A percentile compares a stretch with the other conserved stretches of the same genome.
Evolutionary conservation across 2,329 filamentous ascomycete species (phyloP).

Genomic region (Cercospora citrullina): DNA sequence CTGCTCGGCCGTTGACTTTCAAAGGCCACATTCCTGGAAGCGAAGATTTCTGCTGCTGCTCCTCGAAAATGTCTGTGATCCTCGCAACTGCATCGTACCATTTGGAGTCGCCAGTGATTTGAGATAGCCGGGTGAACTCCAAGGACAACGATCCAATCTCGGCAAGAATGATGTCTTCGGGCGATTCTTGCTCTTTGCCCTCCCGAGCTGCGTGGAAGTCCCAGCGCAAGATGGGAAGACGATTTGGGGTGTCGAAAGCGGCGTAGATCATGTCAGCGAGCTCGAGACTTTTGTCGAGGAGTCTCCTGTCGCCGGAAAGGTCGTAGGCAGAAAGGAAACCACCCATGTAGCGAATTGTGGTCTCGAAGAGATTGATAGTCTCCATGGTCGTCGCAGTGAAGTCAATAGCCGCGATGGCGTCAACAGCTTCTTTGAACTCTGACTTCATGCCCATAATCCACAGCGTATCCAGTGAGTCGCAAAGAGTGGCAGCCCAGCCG

Average conservation of each 20-base stretch:
- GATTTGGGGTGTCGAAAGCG: constrained; percentile 67
- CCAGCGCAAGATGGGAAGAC: constrained; percentile 64
- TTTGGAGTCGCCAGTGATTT: constrained; percentile 60
- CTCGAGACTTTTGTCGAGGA: constrained; percentile 63
- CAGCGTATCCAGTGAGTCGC: constrained; percentile 71
- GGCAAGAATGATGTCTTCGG: constrained; percentile 44
- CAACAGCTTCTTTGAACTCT: constrained; percentile 65
- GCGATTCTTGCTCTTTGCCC: constrained; percentile 35
- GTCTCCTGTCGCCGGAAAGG: constrained; percentile 55
- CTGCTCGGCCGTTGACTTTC: constrained; percentile 49
- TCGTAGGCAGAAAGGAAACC: constrained; percentile 71
- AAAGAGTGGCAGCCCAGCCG: constrained; percentile 84
- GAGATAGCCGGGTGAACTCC: constrained; percentile 65
- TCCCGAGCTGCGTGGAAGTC: constrained; percentile 49
- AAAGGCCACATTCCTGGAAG: constrained; percentile 66
- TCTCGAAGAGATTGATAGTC: constrained; percentile 68
- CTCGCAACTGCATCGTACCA: constrained; percentile 64
- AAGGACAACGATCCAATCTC: constrained; percentile 61
- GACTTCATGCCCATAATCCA: constrained; percentile 69
- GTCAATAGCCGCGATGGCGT: constrained; percentile 60
- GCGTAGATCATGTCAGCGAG: constrained; percentile 65
- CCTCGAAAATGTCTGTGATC: constrained; percentile 58
- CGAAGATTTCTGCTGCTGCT: constrained; percentile 54
- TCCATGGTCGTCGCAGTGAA: constrained; percentile 56
- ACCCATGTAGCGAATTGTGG: constrained; percentile 69